A percentile compares a stretch with the other conserved stretches of the same genome.
Conservation (phyloP, 495 filamentous ascomycete genomes). For the Podospora pseudocomata region DNA sequence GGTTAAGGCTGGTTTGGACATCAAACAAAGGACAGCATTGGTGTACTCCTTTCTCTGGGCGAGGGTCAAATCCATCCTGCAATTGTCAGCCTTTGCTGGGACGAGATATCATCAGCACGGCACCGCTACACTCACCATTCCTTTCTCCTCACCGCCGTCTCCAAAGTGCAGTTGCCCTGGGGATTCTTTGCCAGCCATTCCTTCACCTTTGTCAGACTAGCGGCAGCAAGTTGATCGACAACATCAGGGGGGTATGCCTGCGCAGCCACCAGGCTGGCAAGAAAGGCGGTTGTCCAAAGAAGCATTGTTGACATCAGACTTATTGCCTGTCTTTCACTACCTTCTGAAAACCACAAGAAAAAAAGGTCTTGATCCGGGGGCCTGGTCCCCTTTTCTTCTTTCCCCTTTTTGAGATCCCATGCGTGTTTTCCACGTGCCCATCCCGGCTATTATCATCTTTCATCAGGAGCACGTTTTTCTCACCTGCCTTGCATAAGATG, state of each 20-base stretch:
- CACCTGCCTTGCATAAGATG: not conserved
- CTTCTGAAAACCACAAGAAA: not conserved
- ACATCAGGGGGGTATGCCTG: conserved; percentile 20
- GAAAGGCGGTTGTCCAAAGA: conserved; percentile 1
- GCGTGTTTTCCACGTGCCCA: not conserved
- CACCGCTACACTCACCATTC: conserved; percentile 22
- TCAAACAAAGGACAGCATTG: conserved; percentile 60
- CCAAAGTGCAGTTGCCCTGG: conserved; percentile 23
- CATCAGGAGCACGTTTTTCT: not conserved
- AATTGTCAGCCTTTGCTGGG: not conserved
- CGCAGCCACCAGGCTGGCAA: conserved; percentile 3
- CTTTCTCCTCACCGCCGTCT: conserved; percentile 22
- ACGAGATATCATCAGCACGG: not conserved
- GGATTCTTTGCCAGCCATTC: conserved; percentile 29
- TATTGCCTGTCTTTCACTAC: not conserved
- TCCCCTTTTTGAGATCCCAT: not conserved
- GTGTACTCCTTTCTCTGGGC: conserved; percentile 56
- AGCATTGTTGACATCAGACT: not conserved
- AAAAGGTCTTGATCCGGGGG: not conserved
- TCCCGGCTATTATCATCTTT: not conserved
- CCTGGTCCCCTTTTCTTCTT: not conserved
- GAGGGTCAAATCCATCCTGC: conserved; percentile 47
- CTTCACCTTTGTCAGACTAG: conserved; percentile 19
- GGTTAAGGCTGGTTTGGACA: conserved; percentile 46
- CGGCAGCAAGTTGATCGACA: conserved; percentile 18